Base-by-base conservation (phyloP, 129 eudicot genomes). In the Silybum marianum region DNA sequence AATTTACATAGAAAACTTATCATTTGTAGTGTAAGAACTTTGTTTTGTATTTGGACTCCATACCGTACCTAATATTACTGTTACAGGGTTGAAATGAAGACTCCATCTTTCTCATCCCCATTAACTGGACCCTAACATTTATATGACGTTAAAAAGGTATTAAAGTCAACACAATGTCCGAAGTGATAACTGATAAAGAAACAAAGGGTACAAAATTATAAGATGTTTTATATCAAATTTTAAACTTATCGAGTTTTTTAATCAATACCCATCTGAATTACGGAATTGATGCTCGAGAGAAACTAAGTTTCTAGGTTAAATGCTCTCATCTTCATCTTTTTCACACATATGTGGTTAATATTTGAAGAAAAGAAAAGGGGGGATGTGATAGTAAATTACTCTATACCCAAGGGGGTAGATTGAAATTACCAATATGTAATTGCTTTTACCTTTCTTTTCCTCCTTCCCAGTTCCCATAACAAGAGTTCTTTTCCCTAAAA, bases 361-460 rank as follows among this genome's bases (percentile, higher is more conserved):
- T 13, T 13, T 48, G 14, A 9, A 48, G 18, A 48, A 48, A 54
- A 16, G 1, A 54, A 48, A 54, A 16, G 63, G 16, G 6, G 62
- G 21, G 63, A 54, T 54, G 4, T 54, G 5, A 54, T 16, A 54
- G 66, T 58, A 58, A n/a, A 1, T 58, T 58, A 58, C 22, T 18
- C 23, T 58, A 58, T 5, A 58, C 10, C 9, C 10, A 58, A n/a
- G 66, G 66, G 66, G 66, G 23, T 58, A 18, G 66, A 58, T 58
- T 58, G 66, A n/a, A 58, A 58, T 58, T 58, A n/a, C 66, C 23
- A 54, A 58, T n/a, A n/a, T 58, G 23, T 58, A 58, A 58, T 58
- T 58, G 23, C 66, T 58, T 58, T 58, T 18, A n/a, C 66, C 66
- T 58, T 58, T n/a, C 66, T 58, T 58, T 58, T 58, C 66, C 66